A percentile compares a stretch with the other conserved stretches of the same genome.
Evolutionary conservation across 257 asterid genomes (phyloP).

Genomic region (Gynochthodes officinalis): DNA sequence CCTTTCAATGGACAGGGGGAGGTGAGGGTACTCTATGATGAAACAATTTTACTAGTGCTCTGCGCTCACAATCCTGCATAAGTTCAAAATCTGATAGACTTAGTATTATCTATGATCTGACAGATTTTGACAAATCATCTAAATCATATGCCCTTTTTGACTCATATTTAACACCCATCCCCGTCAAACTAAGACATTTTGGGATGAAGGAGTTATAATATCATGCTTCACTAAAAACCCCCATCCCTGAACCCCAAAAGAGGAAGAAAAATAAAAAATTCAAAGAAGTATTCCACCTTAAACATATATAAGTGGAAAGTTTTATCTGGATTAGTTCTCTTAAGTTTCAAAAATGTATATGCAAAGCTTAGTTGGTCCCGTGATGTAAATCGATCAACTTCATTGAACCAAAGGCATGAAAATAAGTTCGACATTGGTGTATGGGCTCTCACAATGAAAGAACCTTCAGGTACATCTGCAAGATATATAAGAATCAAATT

Average conservation of each 20-base stretch:
- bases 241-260: background rate
- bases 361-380: conserved; percentile 94
- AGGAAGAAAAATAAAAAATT: background rate
- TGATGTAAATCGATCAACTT: conserved; percentile 81
- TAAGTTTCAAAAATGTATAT: conserved; percentile 78
- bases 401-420: conserved; percentile 96
- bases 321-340: conserved; percentile 61
- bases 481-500: conserved; percentile 9
- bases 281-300: conserved; percentile 45
- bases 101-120: background rate
- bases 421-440: conserved; percentile 84
- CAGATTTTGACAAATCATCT: background rate
- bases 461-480: conserved; percentile 90
- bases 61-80: conserved; percentile 45
- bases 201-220: background rate
- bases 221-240: background rate
- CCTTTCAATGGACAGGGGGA: conserved; percentile 20
- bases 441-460: conserved; percentile 88
- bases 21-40: conserved; percentile 31
- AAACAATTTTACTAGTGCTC: conserved; percentile 41
- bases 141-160: background rate
- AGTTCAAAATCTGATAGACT: background rate
- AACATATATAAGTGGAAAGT: conserved; percentile 71
- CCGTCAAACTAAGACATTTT: background rate
- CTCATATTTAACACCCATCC: background rate